These are phyloP conservation scores for Ligustrum vulgare DNA, from an alignment of 257 asterid genomes.

Conservation along the genomic window DNA sequence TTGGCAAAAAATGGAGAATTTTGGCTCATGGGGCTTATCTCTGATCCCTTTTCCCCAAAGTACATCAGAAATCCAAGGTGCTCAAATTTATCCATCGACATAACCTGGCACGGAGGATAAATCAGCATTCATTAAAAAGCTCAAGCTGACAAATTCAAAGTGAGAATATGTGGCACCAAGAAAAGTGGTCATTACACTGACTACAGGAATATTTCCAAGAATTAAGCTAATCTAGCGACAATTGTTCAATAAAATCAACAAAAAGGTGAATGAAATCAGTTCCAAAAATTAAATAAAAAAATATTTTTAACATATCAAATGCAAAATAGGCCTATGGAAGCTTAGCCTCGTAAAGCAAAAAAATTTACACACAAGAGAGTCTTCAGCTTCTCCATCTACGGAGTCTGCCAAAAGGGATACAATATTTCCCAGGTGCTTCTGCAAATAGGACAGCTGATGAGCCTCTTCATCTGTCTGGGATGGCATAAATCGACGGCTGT, in stretches of 20 bases:
- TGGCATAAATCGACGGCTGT: constrained; percentile 88
- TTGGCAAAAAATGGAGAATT: constrained; percentile 86
- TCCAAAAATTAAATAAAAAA: constrained; percentile 7
- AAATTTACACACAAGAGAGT: constrained; percentile 59
- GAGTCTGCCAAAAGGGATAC: constrained; percentile 87
- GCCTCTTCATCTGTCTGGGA: constrained; percentile 96
- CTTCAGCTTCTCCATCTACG: constrained; percentile 78
- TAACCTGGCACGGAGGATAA: constrained; percentile 47
- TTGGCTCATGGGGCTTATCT: constrained; percentile 72
- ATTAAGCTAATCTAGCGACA: not conserved
- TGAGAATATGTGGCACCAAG: not conserved
- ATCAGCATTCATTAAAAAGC: constrained; percentile 23
- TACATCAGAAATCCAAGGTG: constrained; percentile 78
- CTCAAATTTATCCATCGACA: constrained; percentile 79
- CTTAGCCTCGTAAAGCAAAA: not conserved
- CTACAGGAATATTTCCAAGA: not conserved
- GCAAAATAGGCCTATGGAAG: constrained; percentile 13
- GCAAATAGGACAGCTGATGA: constrained; percentile 92
- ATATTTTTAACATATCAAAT: not conserved
- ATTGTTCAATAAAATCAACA: not conserved
- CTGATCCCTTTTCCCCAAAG: constrained; percentile 79
- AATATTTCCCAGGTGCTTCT: constrained; percentile 80
- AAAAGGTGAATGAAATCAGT: constrained; percentile 7
- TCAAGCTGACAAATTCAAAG: constrained; percentile 16
- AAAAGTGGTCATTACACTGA: not conserved